Conservation (phyloP, 768 basidiomycete species). For the Mycena olivaceomarginata region DNA sequence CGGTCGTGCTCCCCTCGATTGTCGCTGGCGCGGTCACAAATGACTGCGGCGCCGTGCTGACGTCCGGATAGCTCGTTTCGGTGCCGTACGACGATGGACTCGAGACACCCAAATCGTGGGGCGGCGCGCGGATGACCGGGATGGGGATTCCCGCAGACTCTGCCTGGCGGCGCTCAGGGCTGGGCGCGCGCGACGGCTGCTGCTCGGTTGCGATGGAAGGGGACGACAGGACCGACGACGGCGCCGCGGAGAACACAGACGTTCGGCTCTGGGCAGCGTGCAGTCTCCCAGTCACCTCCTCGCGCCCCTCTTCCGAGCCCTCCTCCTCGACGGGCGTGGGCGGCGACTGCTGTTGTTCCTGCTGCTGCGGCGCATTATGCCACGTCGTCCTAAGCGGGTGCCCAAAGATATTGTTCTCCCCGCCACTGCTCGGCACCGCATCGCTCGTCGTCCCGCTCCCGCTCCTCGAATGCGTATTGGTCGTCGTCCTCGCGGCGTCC, state of each 20-base stretch:
- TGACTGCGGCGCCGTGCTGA: conserved; percentile 82
- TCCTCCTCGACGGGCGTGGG: conserved; percentile 35
- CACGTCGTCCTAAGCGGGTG: conserved; percentile 68
- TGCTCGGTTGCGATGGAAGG: conserved; percentile 18
- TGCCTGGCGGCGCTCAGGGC: conserved; percentile 38
- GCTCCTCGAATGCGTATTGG: conserved; percentile 64
- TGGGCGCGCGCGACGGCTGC: conserved; percentile 41
- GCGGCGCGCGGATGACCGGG: conserved; percentile 49
- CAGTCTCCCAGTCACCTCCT: neutral
- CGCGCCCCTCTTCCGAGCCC: conserved; percentile 25
- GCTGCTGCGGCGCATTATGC: conserved; percentile 48
- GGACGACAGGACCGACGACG: conserved; percentile 20
- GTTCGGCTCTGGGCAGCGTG: conserved; percentile 30
- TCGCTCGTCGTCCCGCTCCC: conserved; percentile 67
- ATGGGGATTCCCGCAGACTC: conserved; percentile 49
- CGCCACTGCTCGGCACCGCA: conserved; percentile 66
- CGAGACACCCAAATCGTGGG: conserved; percentile 17
- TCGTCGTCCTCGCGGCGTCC: conserved; percentile 9
- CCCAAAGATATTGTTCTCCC: conserved; percentile 88
- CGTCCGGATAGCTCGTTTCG: conserved; percentile 69
- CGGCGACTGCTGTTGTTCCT: conserved; percentile 44
- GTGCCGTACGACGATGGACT: conserved; percentile 5
- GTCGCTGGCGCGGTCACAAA: conserved; percentile 82
- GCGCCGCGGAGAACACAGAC: conserved; percentile 39
- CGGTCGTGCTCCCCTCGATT: conserved; percentile 71